These are phyloP conservation scores for Botrytis tulipae DNA, from an alignment of 2,329 filamentous ascomycete species.

Conservation along the genomic window DNA sequence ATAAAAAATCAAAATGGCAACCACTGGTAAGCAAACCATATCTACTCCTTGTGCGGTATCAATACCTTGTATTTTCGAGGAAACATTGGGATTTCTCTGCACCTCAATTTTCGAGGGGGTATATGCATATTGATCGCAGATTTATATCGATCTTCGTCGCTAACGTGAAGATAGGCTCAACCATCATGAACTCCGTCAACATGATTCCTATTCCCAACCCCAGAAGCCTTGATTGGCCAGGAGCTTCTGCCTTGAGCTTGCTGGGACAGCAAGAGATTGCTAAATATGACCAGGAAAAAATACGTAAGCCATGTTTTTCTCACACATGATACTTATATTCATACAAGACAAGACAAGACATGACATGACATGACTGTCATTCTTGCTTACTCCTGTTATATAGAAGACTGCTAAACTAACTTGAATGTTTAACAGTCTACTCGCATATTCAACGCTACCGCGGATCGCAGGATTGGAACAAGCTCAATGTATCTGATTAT, in stretches of 20 bases:
- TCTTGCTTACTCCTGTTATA: not conserved
- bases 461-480: not conserved
- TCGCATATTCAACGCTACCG: not conserved
- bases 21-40: not conserved
- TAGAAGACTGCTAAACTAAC: not conserved
- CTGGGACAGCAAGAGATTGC: not conserved
- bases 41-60: not conserved
- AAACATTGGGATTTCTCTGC: not conserved
- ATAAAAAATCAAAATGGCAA: not conserved
- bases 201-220: fast-evolving
- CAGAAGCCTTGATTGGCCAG: fast-evolving
- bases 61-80: not conserved
- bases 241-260: not conserved
- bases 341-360: not conserved
- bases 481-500: not conserved
- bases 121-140: not conserved
- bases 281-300: not conserved
- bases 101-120: not conserved
- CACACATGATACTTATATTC: not conserved
- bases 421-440: not conserved
- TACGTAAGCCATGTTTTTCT: not conserved
- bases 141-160: not conserved
- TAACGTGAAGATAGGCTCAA: not conserved
- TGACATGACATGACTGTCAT: not conserved
- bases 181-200: not conserved